A percentile compares a stretch with the other conserved stretches of the same genome.
Conservation (phyloP, 2,329 filamentous ascomycete genomes). For the Aspergillus sp. region DNA sequence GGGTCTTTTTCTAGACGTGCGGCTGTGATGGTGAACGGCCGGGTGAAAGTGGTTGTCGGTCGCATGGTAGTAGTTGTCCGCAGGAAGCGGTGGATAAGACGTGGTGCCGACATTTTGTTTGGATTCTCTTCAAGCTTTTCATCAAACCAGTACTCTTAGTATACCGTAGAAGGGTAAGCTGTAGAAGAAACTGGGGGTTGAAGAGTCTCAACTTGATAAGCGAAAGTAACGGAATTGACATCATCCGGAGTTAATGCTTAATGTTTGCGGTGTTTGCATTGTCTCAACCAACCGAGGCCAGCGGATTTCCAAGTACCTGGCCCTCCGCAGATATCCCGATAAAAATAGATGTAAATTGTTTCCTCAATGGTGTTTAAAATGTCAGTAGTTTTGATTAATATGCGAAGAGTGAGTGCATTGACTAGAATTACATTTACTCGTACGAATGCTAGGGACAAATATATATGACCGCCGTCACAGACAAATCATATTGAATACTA, state of each 20-base stretch:
- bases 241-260: slow-evolving; percentile 23
- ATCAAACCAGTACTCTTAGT: neutral
- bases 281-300: slow-evolving; percentile 5
- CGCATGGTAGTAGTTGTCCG: slow-evolving; percentile 24
- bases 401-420: too few species aligned
- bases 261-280: slow-evolving; percentile 33
- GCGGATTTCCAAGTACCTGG: slow-evolving; percentile 6
- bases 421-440: too few species aligned
- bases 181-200: neutral
- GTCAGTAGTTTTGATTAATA: too few species aligned
- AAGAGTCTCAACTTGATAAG: neutral
- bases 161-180: too few species aligned
- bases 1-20: slow-evolving; percentile 11
- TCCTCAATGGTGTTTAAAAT: too few species aligned
- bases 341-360: too few species aligned
- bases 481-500: too few species aligned
- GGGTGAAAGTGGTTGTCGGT: slow-evolving; percentile 16
- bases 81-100: slow-evolving; percentile 39
- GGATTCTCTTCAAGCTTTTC: too few species aligned
- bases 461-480: too few species aligned
- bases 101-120: slow-evolving; percentile 39
- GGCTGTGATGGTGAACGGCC: slow-evolving; percentile 25
- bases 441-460: too few species aligned
- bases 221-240: slow-evolving; percentile 23
- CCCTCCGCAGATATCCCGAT: too few species aligned